Evolutionary conservation across 169 alveolate species (phyloP), one percentile per base, ranked within the genome.

Genomic region (Plasmodium chabaudi): DNA sequence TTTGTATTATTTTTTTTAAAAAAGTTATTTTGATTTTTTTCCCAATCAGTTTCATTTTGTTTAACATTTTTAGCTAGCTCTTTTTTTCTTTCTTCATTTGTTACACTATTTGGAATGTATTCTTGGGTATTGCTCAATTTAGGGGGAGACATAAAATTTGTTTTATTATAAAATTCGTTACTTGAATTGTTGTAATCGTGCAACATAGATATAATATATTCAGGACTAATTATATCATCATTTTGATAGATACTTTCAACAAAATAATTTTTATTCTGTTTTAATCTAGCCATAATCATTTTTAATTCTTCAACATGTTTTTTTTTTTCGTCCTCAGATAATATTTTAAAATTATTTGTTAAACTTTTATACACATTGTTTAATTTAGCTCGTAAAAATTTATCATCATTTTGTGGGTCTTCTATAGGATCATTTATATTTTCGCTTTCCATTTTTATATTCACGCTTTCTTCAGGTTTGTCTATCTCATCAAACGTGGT

Each of bases 181-280:
- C 17, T 9, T 42, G 44, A 10, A 34, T 61, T 17, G 15, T 65
- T 42, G 51, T 79, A 79, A 60, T 79, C 89, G 46, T 79, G 13
- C 23, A 79, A 55, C 89, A 79, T 79, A 15, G 89, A 79, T 47
- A 79, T 21, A 25, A 79, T 79, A 27, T 79, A 79, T 44, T 79
- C 89, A 5, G 55, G 51, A 44, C 89, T 79, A 9, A 71, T 15
- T 15, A 60, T 42, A 27, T 79, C 60, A 17, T 79, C 51, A 10
- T 55, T 49, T 6, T 67, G 67, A 60, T 67, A 79, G 9, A 79
- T 67, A 53, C 51, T 65, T 9, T 79, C 47, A 1, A 67, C 82
- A 56, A 42, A 79, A 17, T 79, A 79, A 12, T 46, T 53, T 67
- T 47, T 79, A 19, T 75, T 67, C 39, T 65, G 67, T 71, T 79